phyloP scores from a whole-genome alignment of 1,284 basidiomycete genomes.

The Marasmius fiardii region DNA sequence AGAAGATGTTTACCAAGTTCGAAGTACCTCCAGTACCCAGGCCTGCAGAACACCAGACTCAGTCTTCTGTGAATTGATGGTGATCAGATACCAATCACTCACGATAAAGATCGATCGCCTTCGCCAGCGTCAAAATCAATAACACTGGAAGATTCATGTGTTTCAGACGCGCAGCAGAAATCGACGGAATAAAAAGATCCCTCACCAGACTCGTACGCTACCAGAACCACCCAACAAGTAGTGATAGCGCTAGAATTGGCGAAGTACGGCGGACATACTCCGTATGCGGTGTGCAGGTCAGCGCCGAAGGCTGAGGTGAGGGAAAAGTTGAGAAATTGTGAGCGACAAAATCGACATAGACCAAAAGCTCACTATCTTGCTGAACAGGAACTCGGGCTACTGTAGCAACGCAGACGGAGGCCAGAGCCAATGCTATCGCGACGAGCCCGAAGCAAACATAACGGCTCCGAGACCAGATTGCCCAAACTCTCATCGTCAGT shows the following conservation, averaged over 20 bases:
- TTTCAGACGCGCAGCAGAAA: too few species aligned
- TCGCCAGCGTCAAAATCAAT: not conserved
- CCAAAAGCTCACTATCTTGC: not conserved
- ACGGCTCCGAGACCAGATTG: not conserved
- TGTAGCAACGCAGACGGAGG: not conserved
- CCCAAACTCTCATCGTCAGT: not conserved
- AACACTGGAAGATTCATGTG: not conserved
- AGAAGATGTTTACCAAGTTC: not conserved
- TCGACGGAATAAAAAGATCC: not conserved
- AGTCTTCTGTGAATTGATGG: not conserved
- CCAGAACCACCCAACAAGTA: not conserved
- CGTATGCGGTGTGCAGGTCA: not conserved
- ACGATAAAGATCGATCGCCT: not conserved
- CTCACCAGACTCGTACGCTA: not conserved
- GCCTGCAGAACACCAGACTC: not conserved
- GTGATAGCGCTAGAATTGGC: not conserved
- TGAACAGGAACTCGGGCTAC: not conserved
- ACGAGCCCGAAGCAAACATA: not conserved
- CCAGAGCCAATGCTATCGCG: not conserved
- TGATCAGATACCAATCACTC: not conserved
- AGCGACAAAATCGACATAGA: not conserved
- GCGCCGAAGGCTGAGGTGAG: not conserved
- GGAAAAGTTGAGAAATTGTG: not conserved
- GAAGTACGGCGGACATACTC: slow-evolving; percentile 1
- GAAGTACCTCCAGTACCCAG: not conserved